Evolutionary conservation across 768 basidiomycete species (phyloP).

Genomic region (Dentipellis fragilis): DNA sequence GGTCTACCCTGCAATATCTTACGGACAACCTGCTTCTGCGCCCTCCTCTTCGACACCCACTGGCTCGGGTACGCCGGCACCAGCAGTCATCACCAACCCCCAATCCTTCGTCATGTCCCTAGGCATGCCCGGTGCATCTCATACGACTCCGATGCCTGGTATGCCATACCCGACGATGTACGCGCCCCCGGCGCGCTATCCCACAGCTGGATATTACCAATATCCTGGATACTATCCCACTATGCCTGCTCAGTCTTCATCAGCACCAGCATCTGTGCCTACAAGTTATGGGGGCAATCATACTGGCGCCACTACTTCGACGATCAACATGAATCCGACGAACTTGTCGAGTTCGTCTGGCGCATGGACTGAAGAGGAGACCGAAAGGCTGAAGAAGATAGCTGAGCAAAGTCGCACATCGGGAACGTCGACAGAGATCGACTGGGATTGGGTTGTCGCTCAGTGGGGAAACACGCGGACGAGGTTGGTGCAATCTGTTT

Average conservation of each 20-base stretch:
- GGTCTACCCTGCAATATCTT: slow-evolving; percentile 30
- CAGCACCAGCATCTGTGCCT: slow-evolving; percentile 21
- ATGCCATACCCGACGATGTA: slow-evolving; percentile 32
- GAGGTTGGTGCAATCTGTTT: slow-evolving; percentile 34
- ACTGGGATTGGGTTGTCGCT: slow-evolving; percentile 71
- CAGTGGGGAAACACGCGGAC: slow-evolving; percentile 70
- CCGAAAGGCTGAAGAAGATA: slow-evolving; percentile 53
- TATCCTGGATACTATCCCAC: slow-evolving; percentile 30
- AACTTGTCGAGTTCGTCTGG: slow-evolving; percentile 44
- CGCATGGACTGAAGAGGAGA: slow-evolving; percentile 73
- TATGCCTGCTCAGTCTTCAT: slow-evolving; percentile 11
- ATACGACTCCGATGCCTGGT: slow-evolving; percentile 22
- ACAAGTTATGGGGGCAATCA: slow-evolving; percentile 7
- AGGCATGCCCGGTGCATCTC: slow-evolving; percentile 32
- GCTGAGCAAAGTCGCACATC: slow-evolving; percentile 54
- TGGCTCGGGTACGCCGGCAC: slow-evolving; percentile 23
- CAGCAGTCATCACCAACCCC: slow-evolving; percentile 57
- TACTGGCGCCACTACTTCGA: slow-evolving; percentile 6
- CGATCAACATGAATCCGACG: slow-evolving; percentile 10
- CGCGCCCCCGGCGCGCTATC: slow-evolving; percentile 35
- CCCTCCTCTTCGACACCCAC: slow-evolving; percentile 20
- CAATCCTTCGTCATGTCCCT: slow-evolving; percentile 66
- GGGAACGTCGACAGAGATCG: slow-evolving; percentile 40
- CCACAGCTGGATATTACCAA: slow-evolving; percentile 55
- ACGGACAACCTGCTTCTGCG: slow-evolving; percentile 20